Conservation (phyloP, 2,329 filamentous ascomycete species). For the Hymenotorrendiella dingleyae region DNA sequence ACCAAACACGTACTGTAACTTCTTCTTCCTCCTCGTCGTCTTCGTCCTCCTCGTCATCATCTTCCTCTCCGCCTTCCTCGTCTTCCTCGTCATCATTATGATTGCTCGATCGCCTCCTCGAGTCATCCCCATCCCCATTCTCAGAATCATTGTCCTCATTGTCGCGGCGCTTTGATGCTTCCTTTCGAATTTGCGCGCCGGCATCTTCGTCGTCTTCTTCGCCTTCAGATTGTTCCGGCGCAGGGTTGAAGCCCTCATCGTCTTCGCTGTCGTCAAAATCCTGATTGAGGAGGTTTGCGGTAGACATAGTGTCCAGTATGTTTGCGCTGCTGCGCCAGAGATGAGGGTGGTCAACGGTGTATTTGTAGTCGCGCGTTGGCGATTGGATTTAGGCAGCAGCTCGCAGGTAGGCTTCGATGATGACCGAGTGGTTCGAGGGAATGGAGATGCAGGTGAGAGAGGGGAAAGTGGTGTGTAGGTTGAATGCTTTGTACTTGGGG, state of each 20-base stretch:
- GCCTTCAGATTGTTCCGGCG: conserved; percentile 63
- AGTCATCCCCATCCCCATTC: conserved; percentile 26
- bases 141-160: conserved; percentile 41
- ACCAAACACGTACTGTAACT: conserved; percentile 36
- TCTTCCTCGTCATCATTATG: conserved; percentile 38
- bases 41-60: conserved; percentile 44
- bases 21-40: conserved; percentile 64
- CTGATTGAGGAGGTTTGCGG: conserved; percentile 21
- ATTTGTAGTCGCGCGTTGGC: conserved; percentile 10
- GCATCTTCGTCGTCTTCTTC: conserved; percentile 27
- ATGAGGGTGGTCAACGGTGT: conserved; percentile 1
- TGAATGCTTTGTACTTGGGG: conserved; percentile 2
- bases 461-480: background rate
- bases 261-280: conserved; percentile 56
- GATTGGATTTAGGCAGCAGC: conserved; percentile 7
- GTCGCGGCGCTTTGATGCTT: conserved; percentile 27
- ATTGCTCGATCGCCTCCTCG: conserved; percentile 15
- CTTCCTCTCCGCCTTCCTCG: conserved; percentile 36
- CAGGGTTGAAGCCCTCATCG: conserved; percentile 86
- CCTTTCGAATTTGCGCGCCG: conserved; percentile 23
- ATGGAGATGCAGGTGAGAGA: background rate
- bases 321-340: conserved; percentile 3
- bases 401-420: background rate
- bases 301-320: conserved; percentile 25
- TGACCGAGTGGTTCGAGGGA: background rate